These are phyloP conservation scores for Plectosphaerella plurivora DNA, from an alignment of 2,329 filamentous ascomycete species.

Conservation along the genomic window DNA sequence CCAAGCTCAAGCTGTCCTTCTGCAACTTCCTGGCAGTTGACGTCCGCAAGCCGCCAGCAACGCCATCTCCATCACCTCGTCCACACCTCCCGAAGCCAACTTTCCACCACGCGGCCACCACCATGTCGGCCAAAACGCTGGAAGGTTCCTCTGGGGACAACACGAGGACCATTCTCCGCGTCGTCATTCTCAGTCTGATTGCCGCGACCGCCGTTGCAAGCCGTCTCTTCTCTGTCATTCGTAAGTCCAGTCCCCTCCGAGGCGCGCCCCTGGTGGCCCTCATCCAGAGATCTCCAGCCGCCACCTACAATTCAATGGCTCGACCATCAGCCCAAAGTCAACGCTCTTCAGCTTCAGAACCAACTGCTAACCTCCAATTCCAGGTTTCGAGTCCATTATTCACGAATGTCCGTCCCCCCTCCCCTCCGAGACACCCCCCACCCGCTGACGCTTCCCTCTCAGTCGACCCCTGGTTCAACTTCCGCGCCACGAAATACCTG, in stretches of 20 bases:
- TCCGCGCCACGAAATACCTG: conserved; percentile 95
- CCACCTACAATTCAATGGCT: too few relatives aligned
- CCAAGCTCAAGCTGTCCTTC: conserved; percentile 5
- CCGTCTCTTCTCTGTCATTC: conserved; percentile 96
- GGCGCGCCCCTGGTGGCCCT: not conserved
- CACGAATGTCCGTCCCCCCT: conserved; percentile 80
- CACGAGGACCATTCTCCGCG: conserved; percentile 77
- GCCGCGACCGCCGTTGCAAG: conserved; percentile 88
- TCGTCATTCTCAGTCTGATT: conserved; percentile 87
- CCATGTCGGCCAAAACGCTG: conserved; percentile 40
- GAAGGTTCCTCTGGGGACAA: conserved; percentile 71
- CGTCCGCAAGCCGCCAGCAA: conserved; percentile 4
- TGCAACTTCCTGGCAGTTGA: not conserved
- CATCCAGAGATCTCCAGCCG: conserved; percentile 4
- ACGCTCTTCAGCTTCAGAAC: not conserved
- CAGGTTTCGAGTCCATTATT: conserved; percentile 97
- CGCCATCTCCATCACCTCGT: conserved; percentile 1
- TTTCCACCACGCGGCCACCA: conserved; percentile 24
- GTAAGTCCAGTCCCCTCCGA: conserved; percentile 48
- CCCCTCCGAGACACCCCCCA: not conserved
- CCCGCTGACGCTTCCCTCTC: conserved; percentile 21
- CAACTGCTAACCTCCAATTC: conserved; percentile 22
- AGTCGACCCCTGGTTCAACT: conserved; percentile 99
- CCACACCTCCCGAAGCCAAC: conserved; percentile 10
- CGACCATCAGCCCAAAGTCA: not conserved